These are phyloP conservation scores for Lolium rigidum DNA, from an alignment of 176 grass and related monocot genomes.

Conservation along the genomic window DNA sequence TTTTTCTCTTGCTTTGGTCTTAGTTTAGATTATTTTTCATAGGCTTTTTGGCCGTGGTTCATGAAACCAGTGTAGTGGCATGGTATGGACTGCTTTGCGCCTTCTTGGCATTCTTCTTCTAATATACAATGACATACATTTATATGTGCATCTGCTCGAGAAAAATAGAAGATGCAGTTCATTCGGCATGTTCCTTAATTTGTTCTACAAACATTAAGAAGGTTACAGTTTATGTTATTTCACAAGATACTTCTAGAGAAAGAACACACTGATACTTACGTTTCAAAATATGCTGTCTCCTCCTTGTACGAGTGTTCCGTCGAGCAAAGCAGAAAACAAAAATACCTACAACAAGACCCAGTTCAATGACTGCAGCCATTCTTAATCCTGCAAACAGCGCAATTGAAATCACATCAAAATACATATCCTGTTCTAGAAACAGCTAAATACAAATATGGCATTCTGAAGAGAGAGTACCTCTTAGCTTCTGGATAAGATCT, in stretches of 20 bases:
- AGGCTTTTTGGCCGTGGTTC: neutral
- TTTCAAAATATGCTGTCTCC: slow-evolving; percentile 62
- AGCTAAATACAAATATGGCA: slow-evolving; percentile 15
- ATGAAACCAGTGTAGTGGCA: neutral
- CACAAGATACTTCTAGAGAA: neutral
- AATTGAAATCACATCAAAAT: slow-evolving; percentile 32
- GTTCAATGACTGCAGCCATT: slow-evolving; percentile 54
- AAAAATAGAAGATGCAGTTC: neutral
- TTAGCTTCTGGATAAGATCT: slow-evolving; percentile 71
- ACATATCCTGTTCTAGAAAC: neutral
- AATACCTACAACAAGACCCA: slow-evolving; percentile 55
- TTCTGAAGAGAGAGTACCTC: slow-evolving; percentile 48
- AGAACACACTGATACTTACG: slow-evolving; percentile 49
- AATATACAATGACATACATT: neutral
- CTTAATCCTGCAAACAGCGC: slow-evolving; percentile 63
- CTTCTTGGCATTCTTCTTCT: neutral
- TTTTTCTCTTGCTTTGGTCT: neutral
- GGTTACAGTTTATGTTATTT: neutral
- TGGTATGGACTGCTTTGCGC: neutral
- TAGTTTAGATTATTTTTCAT: neutral
- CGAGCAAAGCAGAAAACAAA: slow-evolving; percentile 58
- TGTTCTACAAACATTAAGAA: neutral
- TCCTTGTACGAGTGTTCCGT: slow-evolving; percentile 46
- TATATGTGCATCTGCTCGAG: neutral
- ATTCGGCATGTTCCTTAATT: slow-evolving; percentile 6